A percentile compares a stretch with the other conserved stretches of the same genome.
These are phyloP conservation scores for Apiotrichum laibachii DNA, from an alignment of 1,284 basidiomycete species.

Conservation along the genomic window DNA sequence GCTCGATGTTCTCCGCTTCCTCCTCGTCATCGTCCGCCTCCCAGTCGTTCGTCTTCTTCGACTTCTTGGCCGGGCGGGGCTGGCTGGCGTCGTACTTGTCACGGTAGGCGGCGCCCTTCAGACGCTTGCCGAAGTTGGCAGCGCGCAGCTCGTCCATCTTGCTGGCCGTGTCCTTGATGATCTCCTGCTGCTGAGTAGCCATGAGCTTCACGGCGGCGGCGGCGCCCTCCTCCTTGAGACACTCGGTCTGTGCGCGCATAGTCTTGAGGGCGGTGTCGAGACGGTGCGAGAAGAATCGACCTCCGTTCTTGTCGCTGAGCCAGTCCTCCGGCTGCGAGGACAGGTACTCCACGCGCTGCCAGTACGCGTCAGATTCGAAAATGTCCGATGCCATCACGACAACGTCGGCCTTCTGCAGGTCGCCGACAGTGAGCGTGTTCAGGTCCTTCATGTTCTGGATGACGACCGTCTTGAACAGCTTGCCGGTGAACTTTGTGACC, in stretches of 20 bases:
- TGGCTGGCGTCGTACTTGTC: conserved; percentile 37
- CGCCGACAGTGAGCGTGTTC: conserved; percentile 70
- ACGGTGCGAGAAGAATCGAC: conserved; percentile 82
- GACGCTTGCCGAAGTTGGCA: conserved; percentile 43
- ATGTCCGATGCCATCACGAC: conserved; percentile 82
- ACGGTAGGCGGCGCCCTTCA: conserved; percentile 46
- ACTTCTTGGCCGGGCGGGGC: conserved; percentile 55
- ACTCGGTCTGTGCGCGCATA: conserved; percentile 65
- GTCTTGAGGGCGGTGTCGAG: conserved; percentile 63
- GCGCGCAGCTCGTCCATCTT: conserved; percentile 42
- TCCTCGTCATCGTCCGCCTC: conserved; percentile 41
- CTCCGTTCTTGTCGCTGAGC: conserved; percentile 56
- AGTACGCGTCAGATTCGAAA: conserved; percentile 73
- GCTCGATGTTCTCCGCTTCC: conserved; percentile 24
- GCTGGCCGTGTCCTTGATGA: conserved; percentile 33
- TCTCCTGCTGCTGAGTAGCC: conserved; percentile 54
- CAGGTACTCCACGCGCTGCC: conserved; percentile 55
- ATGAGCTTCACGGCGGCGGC: conserved; percentile 63
- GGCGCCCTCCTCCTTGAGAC: conserved; percentile 60
- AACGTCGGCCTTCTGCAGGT: conserved; percentile 77
- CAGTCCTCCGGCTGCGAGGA: conserved; percentile 55
- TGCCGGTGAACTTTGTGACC: conserved; percentile 69
- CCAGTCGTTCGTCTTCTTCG: conserved; percentile 27
- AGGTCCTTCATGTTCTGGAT: conserved; percentile 71
- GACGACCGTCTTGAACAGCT: conserved; percentile 57